These are phyloP conservation scores for Metarhizium album DNA, from an alignment of 2,329 filamentous ascomycete genomes.

Conservation along the genomic window DNA sequence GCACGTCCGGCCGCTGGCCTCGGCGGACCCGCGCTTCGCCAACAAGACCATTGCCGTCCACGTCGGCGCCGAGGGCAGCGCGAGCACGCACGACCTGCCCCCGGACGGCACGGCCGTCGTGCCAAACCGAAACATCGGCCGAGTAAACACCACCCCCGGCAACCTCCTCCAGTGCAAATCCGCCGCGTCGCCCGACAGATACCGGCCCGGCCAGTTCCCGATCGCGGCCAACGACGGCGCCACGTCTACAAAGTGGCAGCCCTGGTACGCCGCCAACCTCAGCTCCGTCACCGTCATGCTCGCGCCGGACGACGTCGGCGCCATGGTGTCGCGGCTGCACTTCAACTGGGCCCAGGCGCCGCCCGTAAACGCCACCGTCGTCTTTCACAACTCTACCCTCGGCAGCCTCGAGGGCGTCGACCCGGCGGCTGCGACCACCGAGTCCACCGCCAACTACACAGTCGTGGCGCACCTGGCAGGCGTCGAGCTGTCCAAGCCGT, in stretches of 20 bases:
- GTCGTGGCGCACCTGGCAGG: constrained; percentile 4
- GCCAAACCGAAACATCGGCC: constrained; percentile 37
- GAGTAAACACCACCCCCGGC: constrained; percentile 38
- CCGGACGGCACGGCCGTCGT: constrained; percentile 41
- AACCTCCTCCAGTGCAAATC: constrained; percentile 58
- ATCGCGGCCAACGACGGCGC: constrained; percentile 10
- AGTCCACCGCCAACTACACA: constrained; percentile 1
- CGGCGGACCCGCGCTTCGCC: constrained; percentile 42
- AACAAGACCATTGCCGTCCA: constrained; percentile 46
- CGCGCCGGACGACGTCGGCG: constrained; percentile 5
- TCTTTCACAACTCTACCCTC: constrained; percentile 10
- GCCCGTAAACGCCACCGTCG: constrained; percentile 12
- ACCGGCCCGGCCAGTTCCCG: constrained; percentile 57
- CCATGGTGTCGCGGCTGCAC: constrained; percentile 8
- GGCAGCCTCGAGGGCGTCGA: neutral
- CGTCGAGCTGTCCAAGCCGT: constrained; percentile 9
- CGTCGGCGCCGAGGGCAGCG: constrained; percentile 32
- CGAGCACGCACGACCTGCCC: constrained; percentile 32
- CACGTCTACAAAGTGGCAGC: constrained; percentile 13
- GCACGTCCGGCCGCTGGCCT: constrained; percentile 28
- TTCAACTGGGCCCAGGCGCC: constrained; percentile 14
- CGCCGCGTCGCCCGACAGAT: constrained; percentile 33
- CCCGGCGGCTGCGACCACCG: too few relatives aligned
- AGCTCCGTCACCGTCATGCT: constrained; percentile 11
- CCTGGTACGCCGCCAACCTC: constrained; percentile 7